These are phyloP conservation scores for Leccinellum albellum DNA, from an alignment of 768 basidiomycete species.

Conservation along the genomic window DNA sequence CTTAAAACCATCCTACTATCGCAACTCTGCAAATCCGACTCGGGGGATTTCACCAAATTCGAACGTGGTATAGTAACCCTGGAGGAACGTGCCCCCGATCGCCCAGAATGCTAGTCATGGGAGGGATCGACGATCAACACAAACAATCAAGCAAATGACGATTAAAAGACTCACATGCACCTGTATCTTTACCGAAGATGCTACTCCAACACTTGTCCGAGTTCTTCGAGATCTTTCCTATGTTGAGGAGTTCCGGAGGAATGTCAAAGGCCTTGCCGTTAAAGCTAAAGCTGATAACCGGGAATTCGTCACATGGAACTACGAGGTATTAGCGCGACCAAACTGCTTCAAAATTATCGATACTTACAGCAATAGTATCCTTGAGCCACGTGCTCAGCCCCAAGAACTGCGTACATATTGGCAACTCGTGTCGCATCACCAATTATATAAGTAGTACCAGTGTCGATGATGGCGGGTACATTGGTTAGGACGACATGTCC, in stretches of 20 bases:
- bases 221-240: not conserved
- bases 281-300: not conserved
- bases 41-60: not conserved
- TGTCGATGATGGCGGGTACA: not conserved
- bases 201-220: not conserved
- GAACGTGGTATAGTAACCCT: not conserved
- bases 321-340: not conserved
- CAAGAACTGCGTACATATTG: not conserved
- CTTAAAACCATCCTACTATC: not conserved
- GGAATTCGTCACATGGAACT: not conserved
- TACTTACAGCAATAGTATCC: not conserved
- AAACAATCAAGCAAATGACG: not conserved
- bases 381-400: not conserved
- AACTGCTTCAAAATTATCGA: not conserved
- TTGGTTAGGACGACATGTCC: not conserved
- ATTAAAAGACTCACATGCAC: not conserved
- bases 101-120: not conserved
- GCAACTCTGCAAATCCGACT: not conserved
- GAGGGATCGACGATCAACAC: not conserved
- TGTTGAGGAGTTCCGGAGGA: not conserved
- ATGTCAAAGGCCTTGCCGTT: not conserved
- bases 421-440: not conserved
- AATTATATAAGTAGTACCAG: not conserved
- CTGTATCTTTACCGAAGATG: not conserved
- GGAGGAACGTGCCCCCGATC: not conserved